phyloP scores from a whole-genome alignment of 805 yeast genomes.

The Saccharomycopsis synnaedendra region DNA sequence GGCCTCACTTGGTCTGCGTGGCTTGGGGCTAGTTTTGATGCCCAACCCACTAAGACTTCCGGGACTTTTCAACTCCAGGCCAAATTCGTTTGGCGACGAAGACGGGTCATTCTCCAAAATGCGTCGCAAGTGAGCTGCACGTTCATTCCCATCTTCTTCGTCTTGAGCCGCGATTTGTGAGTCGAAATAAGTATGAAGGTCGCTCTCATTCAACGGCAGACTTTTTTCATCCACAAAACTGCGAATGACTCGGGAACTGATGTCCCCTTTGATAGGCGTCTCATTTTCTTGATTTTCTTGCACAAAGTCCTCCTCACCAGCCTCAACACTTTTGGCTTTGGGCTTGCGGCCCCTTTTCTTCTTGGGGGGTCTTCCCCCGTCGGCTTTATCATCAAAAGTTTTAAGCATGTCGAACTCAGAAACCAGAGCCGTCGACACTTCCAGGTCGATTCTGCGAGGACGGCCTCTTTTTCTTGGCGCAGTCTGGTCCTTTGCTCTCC shows the following conservation, averaged over 20 bases:
- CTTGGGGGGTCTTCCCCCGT: conserved; percentile 4
- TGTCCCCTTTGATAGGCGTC: conserved; percentile 9
- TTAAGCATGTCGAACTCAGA: conserved; percentile 4
- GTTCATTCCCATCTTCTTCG: background rate
- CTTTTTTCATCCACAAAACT: conserved; percentile 16
- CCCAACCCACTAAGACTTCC: conserved; percentile 10
- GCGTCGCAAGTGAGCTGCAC: background rate
- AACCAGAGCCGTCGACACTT: background rate
- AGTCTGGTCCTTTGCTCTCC: conserved; percentile 16
- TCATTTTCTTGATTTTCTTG: background rate
- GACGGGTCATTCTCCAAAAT: conserved; percentile 18
- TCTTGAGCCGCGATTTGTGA: background rate
- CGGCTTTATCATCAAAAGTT: conserved; percentile 11
- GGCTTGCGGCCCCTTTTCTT: conserved; percentile 16
- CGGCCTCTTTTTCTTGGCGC: conserved; percentile 20
- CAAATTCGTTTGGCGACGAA: conserved; percentile 43
- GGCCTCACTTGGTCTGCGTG: background rate
- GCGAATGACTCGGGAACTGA: conserved; percentile 2
- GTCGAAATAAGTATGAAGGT: conserved; percentile 11
- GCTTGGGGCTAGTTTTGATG: background rate
- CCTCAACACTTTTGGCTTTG: background rate
- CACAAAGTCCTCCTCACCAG: background rate
- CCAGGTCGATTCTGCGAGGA: conserved; percentile 16
- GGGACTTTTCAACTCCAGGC: conserved; percentile 34
- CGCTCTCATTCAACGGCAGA: conserved; percentile 16